Base-by-base conservation (phyloP, 1,284 basidiomycete species). In the Malassezia pachydermatis region DNA sequence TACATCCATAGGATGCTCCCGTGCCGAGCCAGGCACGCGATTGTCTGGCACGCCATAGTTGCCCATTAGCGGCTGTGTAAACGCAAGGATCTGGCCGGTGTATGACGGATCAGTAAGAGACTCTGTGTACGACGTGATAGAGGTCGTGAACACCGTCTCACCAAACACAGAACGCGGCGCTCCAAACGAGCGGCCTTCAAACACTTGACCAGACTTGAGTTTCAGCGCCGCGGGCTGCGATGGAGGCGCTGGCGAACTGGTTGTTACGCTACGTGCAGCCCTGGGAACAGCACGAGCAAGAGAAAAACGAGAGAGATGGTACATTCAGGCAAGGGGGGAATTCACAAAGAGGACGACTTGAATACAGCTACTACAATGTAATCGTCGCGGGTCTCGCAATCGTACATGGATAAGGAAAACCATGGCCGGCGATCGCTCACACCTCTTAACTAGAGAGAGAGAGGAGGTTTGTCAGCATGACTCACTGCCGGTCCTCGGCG, bases 61-160 rank as follows among this genome's bases (percentile, higher is more conserved):
- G 41, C 94, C 94, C 60, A 98, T 95, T 74, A 99, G 81, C 20
- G 94, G 92, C 4, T 90, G 86, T 23, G 92, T 98, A 76, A 99
- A 99, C 52, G 96, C 89, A 55, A 99, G 80, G 63, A 98, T 88
- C 75, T 99, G 94, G 45, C 88, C 86, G 29, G 88, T 86, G 75
- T 99, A 98, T 8, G 94, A 98, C 5, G 92, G 92, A 72, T 99
- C 92, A 38, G 92, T 99, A 88, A 99, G 94, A 13, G 89, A 95
- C 75, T 99, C 94, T 47, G 90, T 96, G 75, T 99, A 98, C 46
- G 88, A 94, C 6, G 94, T 99, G 73, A 98, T 98, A 45, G 88
- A 90, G 28, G 92, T 99, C 20, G 88, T 92, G 75, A 99, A 99
- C 24, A 99, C 92, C 2, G 92, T 94, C 77, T 99, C 92, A 55